Evolutionary conservation across 139 green algal genomes (phyloP), one percentile per base, ranked within the genome.

Genomic region (Trebouxia sp.): DNA sequence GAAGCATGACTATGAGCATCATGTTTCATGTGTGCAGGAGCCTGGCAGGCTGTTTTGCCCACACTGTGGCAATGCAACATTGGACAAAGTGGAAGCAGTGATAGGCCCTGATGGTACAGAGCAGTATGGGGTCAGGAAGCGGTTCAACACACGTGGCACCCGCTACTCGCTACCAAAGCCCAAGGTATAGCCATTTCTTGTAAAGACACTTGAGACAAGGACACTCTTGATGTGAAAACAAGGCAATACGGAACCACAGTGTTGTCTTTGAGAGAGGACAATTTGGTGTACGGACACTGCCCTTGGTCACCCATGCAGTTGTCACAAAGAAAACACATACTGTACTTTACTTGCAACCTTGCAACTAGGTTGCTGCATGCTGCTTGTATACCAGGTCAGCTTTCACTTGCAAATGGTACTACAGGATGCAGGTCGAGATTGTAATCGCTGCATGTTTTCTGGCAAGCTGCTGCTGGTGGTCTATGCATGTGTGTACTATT

Each of bases 161-260:
- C 84, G 85, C 56, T 98, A 90, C 86, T 93, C 93, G 14, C 86
- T 99, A 78, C 96, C 96, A 45, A 94, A 96, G 87, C 96, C 96
- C 32, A 94, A 92, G 89, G 93, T 92, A 78, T 32, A 51, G 28
- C 9, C 22, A 48, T 9, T 35, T 17, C 3, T 39, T 10, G 12
- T 1, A n/a, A n/a, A n/a, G n/a, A n/a, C n/a, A n/a, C n/a, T n/a
- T n/a, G n/a, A n/a, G n/a, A n/a, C n/a, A n/a, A n/a, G n/a, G n/a
- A n/a, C n/a, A n/a, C n/a, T n/a, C n/a, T n/a, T n/a, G n/a, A 17
- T n/a, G 48, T n/a, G 48, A 14, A n/a, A 17, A 38, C 58, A 70
- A 17, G 15, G 15, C 10, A 28, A 17, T 30, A 10, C 22, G 20
- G 20, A 26, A 15, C 58, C 32, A 39, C 10, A 11, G 58, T 26